Evolutionary conservation across 2,329 filamentous ascomycete species (phyloP).

Genomic region (Penicillium sumatraense): DNA sequence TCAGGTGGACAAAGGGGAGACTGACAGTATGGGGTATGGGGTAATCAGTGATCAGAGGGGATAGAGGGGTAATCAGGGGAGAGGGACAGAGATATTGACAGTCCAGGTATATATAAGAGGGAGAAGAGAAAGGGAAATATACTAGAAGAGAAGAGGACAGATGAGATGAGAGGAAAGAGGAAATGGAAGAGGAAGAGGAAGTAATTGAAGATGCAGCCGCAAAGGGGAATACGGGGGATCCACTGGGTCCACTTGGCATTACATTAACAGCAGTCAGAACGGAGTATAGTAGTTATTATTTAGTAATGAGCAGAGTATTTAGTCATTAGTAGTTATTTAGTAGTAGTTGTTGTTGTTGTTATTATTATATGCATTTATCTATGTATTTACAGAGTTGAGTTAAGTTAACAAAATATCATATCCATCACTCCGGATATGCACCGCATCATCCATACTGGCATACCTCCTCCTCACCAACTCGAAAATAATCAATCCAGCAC

Average conservation of each 20-base stretch:
- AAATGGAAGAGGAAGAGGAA: not conserved
- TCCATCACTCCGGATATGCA: conserved; percentile 62
- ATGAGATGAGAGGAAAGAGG: conserved; percentile 6
- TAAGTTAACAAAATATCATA: conserved; percentile 64
- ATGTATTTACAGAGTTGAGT: no score
- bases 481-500: conserved; percentile 67
- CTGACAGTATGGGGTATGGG: no score
- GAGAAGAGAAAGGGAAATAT: no score
- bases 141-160: conserved; percentile 1
- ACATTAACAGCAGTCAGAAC: no score
- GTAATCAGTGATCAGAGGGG: no score
- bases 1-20: conserved; percentile 6
- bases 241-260: not conserved
- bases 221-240: not conserved
- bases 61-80: conserved; percentile 2
- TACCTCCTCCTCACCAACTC: conserved; percentile 67
- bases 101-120: not conserved
- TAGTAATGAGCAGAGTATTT: no score
- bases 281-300: no score
- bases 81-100: not conserved
- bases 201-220: not conserved
- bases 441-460: conserved; percentile 56
- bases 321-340: no score
- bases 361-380: no score
- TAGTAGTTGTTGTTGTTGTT: no score